Evolutionary conservation across 75 land plant species (phyloP).

Genomic region (Pinus taeda): DNA sequence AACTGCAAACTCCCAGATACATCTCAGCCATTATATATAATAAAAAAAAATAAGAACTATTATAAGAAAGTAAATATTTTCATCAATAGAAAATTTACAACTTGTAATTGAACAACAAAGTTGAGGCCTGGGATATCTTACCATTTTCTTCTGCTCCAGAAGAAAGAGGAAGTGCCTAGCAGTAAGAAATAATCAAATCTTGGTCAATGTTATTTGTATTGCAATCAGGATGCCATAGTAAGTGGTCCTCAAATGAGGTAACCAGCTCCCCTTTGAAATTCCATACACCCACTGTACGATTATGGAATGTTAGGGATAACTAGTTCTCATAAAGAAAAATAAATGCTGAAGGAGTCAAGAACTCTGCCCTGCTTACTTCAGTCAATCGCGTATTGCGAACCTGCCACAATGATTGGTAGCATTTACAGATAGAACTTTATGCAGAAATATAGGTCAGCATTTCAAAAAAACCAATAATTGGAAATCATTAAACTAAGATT

Average conservation of each 20-base stretch:
- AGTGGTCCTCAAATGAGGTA: conserved; percentile 98
- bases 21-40: not conserved
- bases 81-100: not conserved
- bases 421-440: too few species aligned
- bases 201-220: conserved; percentile 98
- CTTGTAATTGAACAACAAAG: not conserved
- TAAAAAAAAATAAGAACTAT: not conserved
- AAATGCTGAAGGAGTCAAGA: conserved; percentile 97
- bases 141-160: conserved; percentile 57
- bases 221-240: conserved; percentile 97
- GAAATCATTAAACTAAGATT: not conserved
- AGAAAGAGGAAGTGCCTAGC: conserved; percentile 85
- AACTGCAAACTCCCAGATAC: conserved; percentile 37
- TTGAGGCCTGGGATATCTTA: conserved; percentile 3
- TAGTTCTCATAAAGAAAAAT: conserved; percentile 96
- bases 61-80: not conserved
- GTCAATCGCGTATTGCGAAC: conserved; percentile 80
- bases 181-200: conserved; percentile 94
- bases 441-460: too few species aligned
- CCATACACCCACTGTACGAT: conserved; percentile 95
- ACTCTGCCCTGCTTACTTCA: conserved; percentile 90
- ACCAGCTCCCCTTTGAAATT: conserved; percentile 97
- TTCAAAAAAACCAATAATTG: not conserved
- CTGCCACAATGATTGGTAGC: conserved; percentile 22
- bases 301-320: conserved; percentile 84